Evolutionary conservation across 2,329 filamentous ascomycete species (phyloP), one percentile per base, ranked within the genome.

Genomic region (Phyllosticta citribraziliensis): DNA sequence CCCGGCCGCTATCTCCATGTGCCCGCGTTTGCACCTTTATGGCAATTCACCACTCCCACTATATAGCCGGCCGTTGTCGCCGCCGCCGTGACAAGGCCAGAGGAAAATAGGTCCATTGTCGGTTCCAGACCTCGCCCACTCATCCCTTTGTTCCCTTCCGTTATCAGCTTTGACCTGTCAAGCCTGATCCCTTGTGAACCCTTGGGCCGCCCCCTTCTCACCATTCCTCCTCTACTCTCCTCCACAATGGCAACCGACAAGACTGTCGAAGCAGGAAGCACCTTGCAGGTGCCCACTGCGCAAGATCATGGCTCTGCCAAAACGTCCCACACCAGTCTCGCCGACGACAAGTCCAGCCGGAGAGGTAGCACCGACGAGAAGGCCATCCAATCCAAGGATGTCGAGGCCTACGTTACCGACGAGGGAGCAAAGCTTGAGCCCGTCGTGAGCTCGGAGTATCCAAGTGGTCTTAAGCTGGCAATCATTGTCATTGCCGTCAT

Each of bases 401-500:
- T 61, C 55, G 59, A 61, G n/a, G 52, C 58, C 40, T 19, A 8
- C n/a, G 8, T 8, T 22, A 54, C 40, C 12, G 50, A 54, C 5
- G 25, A 57, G 20, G 55, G 51, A 57, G 54, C 57, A 33, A 40
- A 58, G 51, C 60, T 58, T n/a, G 60, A 62, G 35, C 55, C 60
- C 17, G 55, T 58, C 19, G 56, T 61, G 12, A 58, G 60, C 51
- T 57, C 56, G 5, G 61, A 64, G 51, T 65, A 67, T 20, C 65
- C 67, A 11, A 64, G 64, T n/a, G 67, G 67, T n/a, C 50, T 67
- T 2, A 64, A 67, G 30, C 62, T 72, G 0, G 30, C 66, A 11
- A 20, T 70, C 1, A 67, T 72, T 5, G 69, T 68, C 2, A 57
- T 68, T 22, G 69, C 69, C 6, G 64, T 71, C 14, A 63, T 71